A percentile compares a stretch with the other conserved stretches of the same genome.
Evolutionary conservation across 1,284 basidiomycete species (phyloP).

Genomic region (Pseudozyma sp.): DNA sequence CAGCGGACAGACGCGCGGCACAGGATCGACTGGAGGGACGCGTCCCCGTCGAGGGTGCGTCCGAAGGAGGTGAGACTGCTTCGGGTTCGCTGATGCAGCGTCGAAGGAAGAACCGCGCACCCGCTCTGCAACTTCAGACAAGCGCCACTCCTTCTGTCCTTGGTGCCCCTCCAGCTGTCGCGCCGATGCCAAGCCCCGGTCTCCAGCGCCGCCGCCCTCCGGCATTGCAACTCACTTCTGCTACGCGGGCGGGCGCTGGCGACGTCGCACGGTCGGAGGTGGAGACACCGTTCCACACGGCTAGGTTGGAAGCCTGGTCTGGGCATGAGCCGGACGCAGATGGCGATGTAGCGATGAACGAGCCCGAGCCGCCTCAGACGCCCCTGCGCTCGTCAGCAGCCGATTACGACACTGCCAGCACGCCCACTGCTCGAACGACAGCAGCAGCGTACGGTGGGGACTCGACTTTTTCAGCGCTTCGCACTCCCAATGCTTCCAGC

Average conservation of each 20-base stretch:
- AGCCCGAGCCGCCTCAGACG: conserved; percentile 40
- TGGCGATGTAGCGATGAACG: conserved; percentile 40
- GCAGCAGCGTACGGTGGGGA: conserved; percentile 8
- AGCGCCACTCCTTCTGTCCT: not conserved
- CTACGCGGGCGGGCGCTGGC: not conserved
- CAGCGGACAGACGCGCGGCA: conserved; percentile 41
- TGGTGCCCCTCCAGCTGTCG: conserved; percentile 1
- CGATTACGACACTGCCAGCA: conserved; percentile 33
- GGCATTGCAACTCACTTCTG: conserved; percentile 29
- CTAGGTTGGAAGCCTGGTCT: conserved; percentile 26
- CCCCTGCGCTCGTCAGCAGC: conserved; percentile 27
- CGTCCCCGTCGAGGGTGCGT: conserved; percentile 3
- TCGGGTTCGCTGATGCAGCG: conserved; percentile 43
- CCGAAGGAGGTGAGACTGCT: conserved; percentile 13
- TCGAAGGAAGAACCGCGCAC: conserved; percentile 39
- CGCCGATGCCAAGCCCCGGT: conserved; percentile 26
- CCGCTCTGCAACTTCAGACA: conserved; percentile 38
- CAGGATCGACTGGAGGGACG: conserved; percentile 43
- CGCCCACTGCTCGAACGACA: conserved; percentile 33
- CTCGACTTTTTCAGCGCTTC: conserved; percentile 10
- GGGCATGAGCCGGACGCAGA: conserved; percentile 13
- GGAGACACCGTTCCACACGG: conserved; percentile 45
- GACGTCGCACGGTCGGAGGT: conserved; percentile 2
- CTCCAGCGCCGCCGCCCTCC: conserved; percentile 36
- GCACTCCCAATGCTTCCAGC: conserved; percentile 29